These are phyloP conservation scores for Colletotrichum noveboracense DNA, from an alignment of 2,329 filamentous ascomycete genomes.

Conservation along the genomic window DNA sequence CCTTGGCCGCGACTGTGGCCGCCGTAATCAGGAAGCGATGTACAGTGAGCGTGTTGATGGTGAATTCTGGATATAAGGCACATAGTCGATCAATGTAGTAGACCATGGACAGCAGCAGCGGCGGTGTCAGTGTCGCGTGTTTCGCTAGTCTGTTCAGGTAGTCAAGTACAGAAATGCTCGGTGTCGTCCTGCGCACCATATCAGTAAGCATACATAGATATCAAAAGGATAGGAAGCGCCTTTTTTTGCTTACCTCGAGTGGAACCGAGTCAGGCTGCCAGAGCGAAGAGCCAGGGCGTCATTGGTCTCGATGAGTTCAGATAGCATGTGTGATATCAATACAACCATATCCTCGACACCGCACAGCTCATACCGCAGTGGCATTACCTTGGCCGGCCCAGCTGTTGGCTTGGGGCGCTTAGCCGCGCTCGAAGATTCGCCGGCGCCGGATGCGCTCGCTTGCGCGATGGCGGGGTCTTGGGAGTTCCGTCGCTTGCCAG, in stretches of 20 bases:
- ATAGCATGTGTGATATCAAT: slow-evolving; percentile 92
- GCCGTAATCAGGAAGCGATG: slow-evolving; percentile 97
- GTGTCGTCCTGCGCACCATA: slow-evolving; percentile 58
- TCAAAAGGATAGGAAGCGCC: slow-evolving; percentile 4
- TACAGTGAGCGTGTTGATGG: slow-evolving; percentile 93
- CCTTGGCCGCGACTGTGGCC: slow-evolving; percentile 94
- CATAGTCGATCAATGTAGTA: slow-evolving; percentile 98
- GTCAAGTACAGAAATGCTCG: slow-evolving; percentile 92
- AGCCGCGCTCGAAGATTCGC: slow-evolving; percentile 34
- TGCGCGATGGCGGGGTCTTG: slow-evolving; percentile 35
- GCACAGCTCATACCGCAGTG: slow-evolving; percentile 81
- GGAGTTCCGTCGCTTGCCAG: slow-evolving; percentile 50
- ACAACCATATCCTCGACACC: slow-evolving; percentile 86
- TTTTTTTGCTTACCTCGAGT: slow-evolving; percentile 72
- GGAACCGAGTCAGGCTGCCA: slow-evolving; percentile 89
- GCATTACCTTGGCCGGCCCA: slow-evolving; percentile 63
- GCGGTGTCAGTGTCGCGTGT: slow-evolving; percentile 91
- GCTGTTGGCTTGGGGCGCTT: slow-evolving; percentile 61
- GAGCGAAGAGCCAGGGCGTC: slow-evolving; percentile 85
- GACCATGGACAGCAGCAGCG: slow-evolving; percentile 96
- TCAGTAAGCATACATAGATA: slow-evolving; percentile 15
- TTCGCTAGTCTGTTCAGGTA: slow-evolving; percentile 92
- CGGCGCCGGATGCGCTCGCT: slow-evolving; percentile 20
- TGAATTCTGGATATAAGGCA: slow-evolving; percentile 90
- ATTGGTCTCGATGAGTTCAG: slow-evolving; percentile 92